phyloP scores from a whole-genome alignment of 2,329 filamentous ascomycete species.

The Torrubiellomyces zombiae region DNA sequence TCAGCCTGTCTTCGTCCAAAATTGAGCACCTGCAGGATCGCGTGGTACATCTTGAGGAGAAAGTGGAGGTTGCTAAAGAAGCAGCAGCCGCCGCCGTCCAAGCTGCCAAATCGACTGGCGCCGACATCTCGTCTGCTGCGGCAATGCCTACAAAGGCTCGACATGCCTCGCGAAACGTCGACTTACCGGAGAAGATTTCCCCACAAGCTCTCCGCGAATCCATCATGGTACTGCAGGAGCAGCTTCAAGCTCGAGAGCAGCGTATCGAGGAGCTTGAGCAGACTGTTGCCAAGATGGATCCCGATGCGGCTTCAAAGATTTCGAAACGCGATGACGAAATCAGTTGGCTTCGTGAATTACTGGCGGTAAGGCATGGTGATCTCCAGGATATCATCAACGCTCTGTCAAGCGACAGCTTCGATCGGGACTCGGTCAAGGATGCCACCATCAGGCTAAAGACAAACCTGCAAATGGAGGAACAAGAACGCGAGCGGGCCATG shows the following conservation, averaged over 20 bases:
- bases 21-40: conserved; percentile 75
- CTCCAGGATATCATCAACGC: conserved; percentile 79
- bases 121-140: conserved; percentile 14
- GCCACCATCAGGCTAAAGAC: conserved; percentile 85
- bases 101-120: conserved; percentile 47
- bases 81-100: conserved; percentile 70
- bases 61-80: conserved; percentile 75
- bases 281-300: conserved; percentile 50
- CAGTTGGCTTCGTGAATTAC: conserved; percentile 80
- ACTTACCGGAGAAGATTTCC: conserved; percentile 70
- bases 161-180: conserved; percentile 19
- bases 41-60: conserved; percentile 72
- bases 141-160: conserved; percentile 8
- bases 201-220: conserved; percentile 90
- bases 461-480: conserved; percentile 94
- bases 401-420: conserved; percentile 57
- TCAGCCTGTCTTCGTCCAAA: conserved; percentile 71
- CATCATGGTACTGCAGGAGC: conserved; percentile 90
- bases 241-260: conserved; percentile 83
- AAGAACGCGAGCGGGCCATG: conserved; percentile 76
- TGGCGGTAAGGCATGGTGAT: conserved; percentile 80
- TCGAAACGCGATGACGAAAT: conserved; percentile 91
- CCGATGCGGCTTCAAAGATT: conserved; percentile 64
- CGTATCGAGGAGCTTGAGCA: conserved; percentile 78
- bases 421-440: conserved; percentile 68